Evolutionary conservation across 371 early-diverging fungal species (phyloP).

Genomic region (Haplosporangium sp.): DNA sequence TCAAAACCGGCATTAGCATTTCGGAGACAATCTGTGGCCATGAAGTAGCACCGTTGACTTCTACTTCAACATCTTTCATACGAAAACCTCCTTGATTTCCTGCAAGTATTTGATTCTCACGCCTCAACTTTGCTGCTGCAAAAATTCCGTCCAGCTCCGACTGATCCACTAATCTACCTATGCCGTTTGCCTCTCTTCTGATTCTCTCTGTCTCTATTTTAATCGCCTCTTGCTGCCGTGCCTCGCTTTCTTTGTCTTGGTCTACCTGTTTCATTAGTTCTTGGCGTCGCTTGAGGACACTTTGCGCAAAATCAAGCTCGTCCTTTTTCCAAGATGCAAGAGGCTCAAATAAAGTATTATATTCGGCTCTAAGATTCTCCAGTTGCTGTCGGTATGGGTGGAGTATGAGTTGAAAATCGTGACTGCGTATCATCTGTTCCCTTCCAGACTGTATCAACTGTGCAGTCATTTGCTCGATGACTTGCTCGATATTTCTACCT

Average conservation of each 20-base stretch:
- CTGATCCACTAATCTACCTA: constrained; percentile 3
- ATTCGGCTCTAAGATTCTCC: constrained; percentile 8
- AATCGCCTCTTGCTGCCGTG: constrained; percentile 14
- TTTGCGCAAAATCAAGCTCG: constrained; percentile 1
- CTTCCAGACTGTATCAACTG: background rate
- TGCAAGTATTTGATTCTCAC: background rate
- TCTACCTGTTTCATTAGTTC: background rate
- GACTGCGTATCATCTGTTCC: constrained; percentile 1
- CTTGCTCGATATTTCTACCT: background rate
- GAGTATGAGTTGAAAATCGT: constrained; percentile 10
- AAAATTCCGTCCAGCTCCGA: constrained; percentile 1
- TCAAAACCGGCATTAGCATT: constrained; percentile 22
- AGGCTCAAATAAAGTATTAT: background rate
- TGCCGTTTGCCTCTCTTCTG: background rate
- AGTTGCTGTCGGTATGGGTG: constrained; percentile 10
- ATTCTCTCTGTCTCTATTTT: constrained; percentile 5
- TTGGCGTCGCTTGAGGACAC: background rate
- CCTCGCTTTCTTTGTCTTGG: constrained; percentile 1
- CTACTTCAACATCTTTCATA: constrained; percentile 9
- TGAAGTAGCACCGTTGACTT: background rate
- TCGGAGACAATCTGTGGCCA: constrained; percentile 48
- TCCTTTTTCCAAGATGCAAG: constrained; percentile 13
- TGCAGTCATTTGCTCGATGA: background rate
- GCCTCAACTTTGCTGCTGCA: constrained; percentile 1
- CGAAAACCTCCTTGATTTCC: constrained; percentile 1